Base-by-base conservation (phyloP, 345 rosid species). In the Arabis hirsuta region DNA sequence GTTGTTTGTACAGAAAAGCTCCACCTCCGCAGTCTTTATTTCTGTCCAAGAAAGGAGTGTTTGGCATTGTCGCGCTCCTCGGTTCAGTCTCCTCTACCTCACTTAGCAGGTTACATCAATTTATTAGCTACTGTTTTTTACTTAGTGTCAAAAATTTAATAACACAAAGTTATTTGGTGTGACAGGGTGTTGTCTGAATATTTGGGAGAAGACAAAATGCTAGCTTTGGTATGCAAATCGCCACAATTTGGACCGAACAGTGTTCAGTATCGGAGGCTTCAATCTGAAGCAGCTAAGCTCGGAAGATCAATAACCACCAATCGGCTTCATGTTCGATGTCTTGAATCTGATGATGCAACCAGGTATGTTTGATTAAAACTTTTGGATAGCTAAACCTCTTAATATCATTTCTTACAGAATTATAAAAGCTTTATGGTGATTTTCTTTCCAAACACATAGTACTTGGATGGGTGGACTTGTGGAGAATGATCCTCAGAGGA, bases 201-300 rank as follows among this genome's bases (percentile, higher is more conserved):
- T 72, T 70, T 87, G 71, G 92, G 91, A 12, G 80, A 88, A 82
- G 91, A 83, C 66, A 82, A 77, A 63, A 81, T 87, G 96, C 83
- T 89, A 2, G 88, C 88, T 20, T 56, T 87, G 50, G 91, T 87
- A 12, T 87, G 87, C 65, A 83, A 77, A 74, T 79, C 95, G 5
- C 66, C 83, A 73, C 39, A 41, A 22, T 79, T 77, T 78, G 61
- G 56, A 22, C 59, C 46, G 9, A 64, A 65, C 5, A 85, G 85
- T 58, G 73, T 55, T 59, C 79, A 82, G 59, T 81, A 81, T 78
- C 29, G 2, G 9, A 85, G 65, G 45, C 60, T 87, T 62, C 80
- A 84, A 9, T 80, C 87, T 12, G 77, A 48, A 81, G 85, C 84
- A 62, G 73, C 70, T 31, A 74, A 57, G 11, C 79, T 67, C 34